Evolutionary conservation across 495 filamentous ascomycete genomes (phyloP), one percentile per base, ranked within the genome.

Genomic region (Neurospora hispaniola): DNA sequence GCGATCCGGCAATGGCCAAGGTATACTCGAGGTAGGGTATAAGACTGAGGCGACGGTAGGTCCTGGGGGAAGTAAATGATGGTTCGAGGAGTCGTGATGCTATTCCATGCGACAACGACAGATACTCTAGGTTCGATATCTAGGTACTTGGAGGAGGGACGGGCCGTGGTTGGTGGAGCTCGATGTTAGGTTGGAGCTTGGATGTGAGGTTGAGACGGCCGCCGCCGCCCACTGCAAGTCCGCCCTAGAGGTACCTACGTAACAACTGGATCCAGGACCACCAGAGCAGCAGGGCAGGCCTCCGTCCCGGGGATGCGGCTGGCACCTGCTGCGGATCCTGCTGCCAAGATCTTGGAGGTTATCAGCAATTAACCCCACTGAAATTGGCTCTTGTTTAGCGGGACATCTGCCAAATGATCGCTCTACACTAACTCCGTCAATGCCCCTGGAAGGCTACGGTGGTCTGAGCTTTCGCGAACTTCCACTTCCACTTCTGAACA

Each of bases 1-100:
- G 77, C 71, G 70, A 68, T 39, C 75, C 27, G 69, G 44, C 40
- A 46, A 35, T 18, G 54, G 54, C 27, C 54, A 66, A 66, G 14
- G 27, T 66, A 18, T 66, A 66, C 23, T 66, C 54, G 54, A 66
- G 54, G 54, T 35, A 27, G 27, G 27, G 27, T 35, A 66, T 7
- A 7, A 66, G 27, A 35, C 14, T 66, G 35, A 35, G 14, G 23
- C 12, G 54, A 18, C 27, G 7, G 35, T 6, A 66, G 54, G 27
- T 62, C 54, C 48, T 3, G 20, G 48, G 5, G 48, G 23, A 20
- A 27, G 48, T 6, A 59, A 27, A 27, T 59, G 48, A 59, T 35
- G 54, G 35, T 66, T 31, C 27, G 35, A 66, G 54, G 54, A 35
- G 14, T 38, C 54, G 54, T 35, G 54, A 66, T 35, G 54, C 54